A percentile compares a stretch with the other conserved stretches of the same genome.
These are phyloP conservation scores for Nakazawaea anatomiae DNA, from an alignment of 805 yeast genomes.

Conservation along the genomic window DNA sequence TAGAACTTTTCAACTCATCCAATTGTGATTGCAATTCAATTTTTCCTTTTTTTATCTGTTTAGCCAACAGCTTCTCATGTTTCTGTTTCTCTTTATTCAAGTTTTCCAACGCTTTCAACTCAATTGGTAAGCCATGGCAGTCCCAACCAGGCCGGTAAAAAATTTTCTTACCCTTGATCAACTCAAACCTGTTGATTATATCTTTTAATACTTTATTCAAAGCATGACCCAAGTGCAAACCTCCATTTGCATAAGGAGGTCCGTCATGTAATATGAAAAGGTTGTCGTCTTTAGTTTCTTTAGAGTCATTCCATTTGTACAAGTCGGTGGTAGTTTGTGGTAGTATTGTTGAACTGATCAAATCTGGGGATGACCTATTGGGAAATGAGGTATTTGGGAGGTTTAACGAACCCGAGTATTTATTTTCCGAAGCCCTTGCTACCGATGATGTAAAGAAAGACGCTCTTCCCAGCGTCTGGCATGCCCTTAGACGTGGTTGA, in stretches of 20 bases:
- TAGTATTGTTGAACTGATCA: constrained; percentile 35
- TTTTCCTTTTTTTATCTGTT: constrained; percentile 16
- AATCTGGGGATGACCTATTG: constrained; percentile 43
- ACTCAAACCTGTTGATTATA: constrained; percentile 66
- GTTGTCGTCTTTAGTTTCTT: constrained; percentile 24
- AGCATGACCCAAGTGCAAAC: constrained; percentile 87
- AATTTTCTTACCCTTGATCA: constrained; percentile 56
- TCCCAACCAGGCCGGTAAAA: constrained; percentile 95
- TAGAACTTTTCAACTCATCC: constrained; percentile 13
- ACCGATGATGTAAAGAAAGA: neutral
- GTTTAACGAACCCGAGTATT: constrained; percentile 45
- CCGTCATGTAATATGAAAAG: constrained; percentile 85
- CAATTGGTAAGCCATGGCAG: constrained; percentile 97
- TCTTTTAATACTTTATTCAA: constrained; percentile 87
- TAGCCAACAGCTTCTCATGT: constrained; percentile 23
- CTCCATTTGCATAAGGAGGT: constrained; percentile 98
- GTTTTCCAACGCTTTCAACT: constrained; percentile 68
- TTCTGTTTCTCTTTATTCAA: constrained; percentile 24
- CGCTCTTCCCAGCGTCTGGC: neutral
- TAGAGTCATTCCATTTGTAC: constrained; percentile 54
- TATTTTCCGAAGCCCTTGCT: constrained; percentile 17
- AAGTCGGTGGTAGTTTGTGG: constrained; percentile 52
- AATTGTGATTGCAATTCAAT: constrained; percentile 9
- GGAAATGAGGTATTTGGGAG: constrained; percentile 73
- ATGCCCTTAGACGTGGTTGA: neutral